phyloP scores from a whole-genome alignment of 2,329 filamentous ascomycete species.

The Penicillium sp. region DNA sequence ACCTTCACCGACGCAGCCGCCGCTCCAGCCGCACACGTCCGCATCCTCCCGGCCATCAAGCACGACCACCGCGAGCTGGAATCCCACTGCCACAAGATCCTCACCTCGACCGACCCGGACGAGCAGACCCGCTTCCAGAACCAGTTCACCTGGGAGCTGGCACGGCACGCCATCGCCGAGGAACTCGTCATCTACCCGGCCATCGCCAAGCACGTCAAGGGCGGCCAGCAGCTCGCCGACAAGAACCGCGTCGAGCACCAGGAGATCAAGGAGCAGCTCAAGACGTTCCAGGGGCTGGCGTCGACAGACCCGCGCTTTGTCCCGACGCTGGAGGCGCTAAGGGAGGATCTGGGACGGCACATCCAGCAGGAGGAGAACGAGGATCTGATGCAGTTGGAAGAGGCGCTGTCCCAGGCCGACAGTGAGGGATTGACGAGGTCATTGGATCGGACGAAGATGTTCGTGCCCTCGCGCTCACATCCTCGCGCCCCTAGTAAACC shows the following conservation, averaged over 20 bases:
- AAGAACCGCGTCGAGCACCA: constrained; percentile 52
- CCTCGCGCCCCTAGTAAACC: constrained; percentile 52
- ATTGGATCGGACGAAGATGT: constrained; percentile 53
- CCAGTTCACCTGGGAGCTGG: constrained; percentile 54
- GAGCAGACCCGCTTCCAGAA: constrained; percentile 50
- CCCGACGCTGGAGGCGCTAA: constrained; percentile 45
- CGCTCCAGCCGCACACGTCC: constrained; percentile 7
- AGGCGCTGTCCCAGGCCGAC: constrained; percentile 35
- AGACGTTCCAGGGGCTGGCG: constrained; percentile 50
- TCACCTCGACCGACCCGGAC: constrained; percentile 43
- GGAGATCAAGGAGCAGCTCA: constrained; percentile 52
- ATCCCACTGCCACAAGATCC: constrained; percentile 44
- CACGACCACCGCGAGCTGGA: constrained; percentile 45
- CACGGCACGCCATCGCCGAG: constrained; percentile 52
- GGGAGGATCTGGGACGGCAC: constrained; percentile 45
- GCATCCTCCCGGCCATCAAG: constrained; percentile 40
- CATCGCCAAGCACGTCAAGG: constrained; percentile 49
- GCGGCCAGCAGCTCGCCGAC: constrained; percentile 48
- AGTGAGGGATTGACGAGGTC: constrained; percentile 42
- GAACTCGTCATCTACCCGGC: constrained; percentile 57
- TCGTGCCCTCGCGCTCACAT: constrained; percentile 54
- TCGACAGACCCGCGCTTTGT: constrained; percentile 44
- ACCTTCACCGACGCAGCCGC: constrained; percentile 9
- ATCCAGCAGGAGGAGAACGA: constrained; percentile 52
- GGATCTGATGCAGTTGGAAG: constrained; percentile 51